Evolutionary conservation across 176 grass and related monocot genomes (phyloP), one percentile per base, ranked within the genome.

Genomic region (Calamus simplicifolius): DNA sequence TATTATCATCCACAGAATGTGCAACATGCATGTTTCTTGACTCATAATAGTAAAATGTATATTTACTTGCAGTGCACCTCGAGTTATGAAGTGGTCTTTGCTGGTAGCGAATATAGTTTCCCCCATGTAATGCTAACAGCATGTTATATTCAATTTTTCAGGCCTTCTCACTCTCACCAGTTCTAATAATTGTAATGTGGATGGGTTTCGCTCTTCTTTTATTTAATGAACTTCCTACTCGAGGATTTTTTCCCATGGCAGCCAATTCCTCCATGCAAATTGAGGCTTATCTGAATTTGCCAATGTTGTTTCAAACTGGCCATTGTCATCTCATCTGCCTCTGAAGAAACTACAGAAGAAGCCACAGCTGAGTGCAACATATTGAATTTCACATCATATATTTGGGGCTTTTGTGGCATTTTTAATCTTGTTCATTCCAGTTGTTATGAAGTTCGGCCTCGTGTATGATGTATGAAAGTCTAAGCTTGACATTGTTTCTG

Each of bases 301-400:
- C 14, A 72, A 50, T 25, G 69, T 59, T 16, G 29, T 43, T 16
- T 53, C 59, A 18, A 63, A 73, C 49, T 50, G 58, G 3, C 59
- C 59, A 10, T n/a, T 72, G 30, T 72, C 69, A 26, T 58, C 69
- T 25, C 69, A 72, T 62, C 57, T 72, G 14, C 58, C 69, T 17
- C 19, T 72, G 8, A 62, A 72, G 58, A 72, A 72, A n/a, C 69
- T 49, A 25, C 69, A 72, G 8, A 62, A 72, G 58, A 72, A 72
- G 27, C 69, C 58, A 25, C 69, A 72, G 15, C n/a, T 72, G 25
- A 54, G 58, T 3, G 69, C 69, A 12, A 62, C 58, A 14, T 62
- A 53, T 26, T 72, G 58, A 38, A 72, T 72, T 4, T 62, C 69
- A 10, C 69, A 72, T 55, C 14, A 50, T 15, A 73, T 73, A 63